A percentile compares a stretch with the other conserved stretches of the same genome.
These are phyloP conservation scores for Selaginella tamariscina DNA, from an alignment of 75 land plant genomes.

Conservation along the genomic window DNA sequence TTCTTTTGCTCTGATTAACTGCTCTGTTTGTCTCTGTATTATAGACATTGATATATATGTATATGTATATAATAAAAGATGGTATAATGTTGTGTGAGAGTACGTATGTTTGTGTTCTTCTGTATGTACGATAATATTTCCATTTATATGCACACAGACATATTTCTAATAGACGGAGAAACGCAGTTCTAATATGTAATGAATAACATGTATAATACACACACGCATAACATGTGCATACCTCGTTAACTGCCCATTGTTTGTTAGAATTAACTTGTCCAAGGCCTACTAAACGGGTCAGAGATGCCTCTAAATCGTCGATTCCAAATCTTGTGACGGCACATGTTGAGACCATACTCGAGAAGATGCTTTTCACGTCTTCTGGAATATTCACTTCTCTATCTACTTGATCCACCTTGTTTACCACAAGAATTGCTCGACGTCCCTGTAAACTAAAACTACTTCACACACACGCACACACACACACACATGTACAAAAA, in stretches of 20 bases:
- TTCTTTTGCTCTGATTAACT: slow-evolving; percentile 57
- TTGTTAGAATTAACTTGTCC: slow-evolving; percentile 41
- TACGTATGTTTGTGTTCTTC: too few species aligned
- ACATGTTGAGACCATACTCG: slow-evolving; percentile 51
- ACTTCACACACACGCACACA: too few species aligned
- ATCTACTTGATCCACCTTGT: slow-evolving; percentile 73
- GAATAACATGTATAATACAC: too few species aligned
- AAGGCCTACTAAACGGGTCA: slow-evolving; percentile 57
- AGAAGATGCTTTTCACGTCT: slow-evolving; percentile 26
- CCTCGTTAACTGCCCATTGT: slow-evolving; percentile 91
- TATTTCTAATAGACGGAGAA: too few species aligned
- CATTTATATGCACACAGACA: too few species aligned
- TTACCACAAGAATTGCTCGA: slow-evolving; percentile 52
- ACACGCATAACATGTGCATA: slow-evolving; percentile 1
- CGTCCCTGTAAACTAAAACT: neutral
- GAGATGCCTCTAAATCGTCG: slow-evolving; percentile 52
- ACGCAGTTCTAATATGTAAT: too few species aligned
- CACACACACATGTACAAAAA: too few species aligned
- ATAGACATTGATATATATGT: neutral
- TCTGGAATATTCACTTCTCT: slow-evolving; percentile 25
- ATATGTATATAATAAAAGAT: too few species aligned
- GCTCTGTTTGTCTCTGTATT: slow-evolving; percentile 75
- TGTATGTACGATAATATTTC: too few species aligned
- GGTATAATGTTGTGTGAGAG: too few species aligned
- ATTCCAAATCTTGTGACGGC: slow-evolving; percentile 68